Evolutionary conservation across 2,329 filamentous ascomycete genomes (phyloP).

Genomic region (Talaromyces sp.): DNA sequence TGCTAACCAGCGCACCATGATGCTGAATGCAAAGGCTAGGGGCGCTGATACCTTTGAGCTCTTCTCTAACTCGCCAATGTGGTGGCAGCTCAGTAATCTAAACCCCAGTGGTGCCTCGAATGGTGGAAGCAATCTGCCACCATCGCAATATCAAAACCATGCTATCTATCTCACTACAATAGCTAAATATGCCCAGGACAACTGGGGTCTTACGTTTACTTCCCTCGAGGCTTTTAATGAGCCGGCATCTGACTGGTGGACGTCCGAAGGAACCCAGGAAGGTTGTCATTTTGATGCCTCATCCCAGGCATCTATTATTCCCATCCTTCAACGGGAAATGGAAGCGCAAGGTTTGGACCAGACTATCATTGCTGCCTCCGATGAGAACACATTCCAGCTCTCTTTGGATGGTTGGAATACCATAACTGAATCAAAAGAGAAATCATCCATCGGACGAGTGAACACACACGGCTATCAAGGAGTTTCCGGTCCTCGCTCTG

Average conservation of each 20-base stretch:
- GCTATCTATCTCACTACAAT: conserved; percentile 16
- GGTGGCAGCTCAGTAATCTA: conserved; percentile 16
- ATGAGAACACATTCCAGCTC: conserved; percentile 14
- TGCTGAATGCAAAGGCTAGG: conserved; percentile 10
- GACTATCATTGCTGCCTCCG: conserved; percentile 14
- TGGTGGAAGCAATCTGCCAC: conserved; percentile 13
- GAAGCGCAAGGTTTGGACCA: conserved; percentile 7
- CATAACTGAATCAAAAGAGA: conserved; percentile 8
- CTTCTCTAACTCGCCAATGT: conserved; percentile 17
- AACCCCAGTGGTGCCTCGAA: conserved; percentile 12
- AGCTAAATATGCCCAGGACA: conserved; percentile 10
- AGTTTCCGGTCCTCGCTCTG: conserved; percentile 3
- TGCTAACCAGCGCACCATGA: conserved; percentile 15
- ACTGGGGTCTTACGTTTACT: conserved; percentile 16
- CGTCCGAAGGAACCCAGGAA: conserved; percentile 12
- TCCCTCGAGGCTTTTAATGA: conserved; percentile 17
- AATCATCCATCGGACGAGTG: conserved; percentile 6
- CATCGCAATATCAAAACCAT: conserved; percentile 16
- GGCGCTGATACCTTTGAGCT: conserved; percentile 16
- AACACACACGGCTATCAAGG: conserved; percentile 15
- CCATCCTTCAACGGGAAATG: conserved; percentile 8
- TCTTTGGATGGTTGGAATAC: conserved; percentile 11
- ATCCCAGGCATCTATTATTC: conserved; percentile 12
- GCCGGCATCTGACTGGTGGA: conserved; percentile 13
- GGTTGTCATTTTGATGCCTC: conserved; percentile 12